phyloP scores from a whole-genome alignment of 2,329 filamentous ascomycete species.

The Verticillium longisporum region DNA sequence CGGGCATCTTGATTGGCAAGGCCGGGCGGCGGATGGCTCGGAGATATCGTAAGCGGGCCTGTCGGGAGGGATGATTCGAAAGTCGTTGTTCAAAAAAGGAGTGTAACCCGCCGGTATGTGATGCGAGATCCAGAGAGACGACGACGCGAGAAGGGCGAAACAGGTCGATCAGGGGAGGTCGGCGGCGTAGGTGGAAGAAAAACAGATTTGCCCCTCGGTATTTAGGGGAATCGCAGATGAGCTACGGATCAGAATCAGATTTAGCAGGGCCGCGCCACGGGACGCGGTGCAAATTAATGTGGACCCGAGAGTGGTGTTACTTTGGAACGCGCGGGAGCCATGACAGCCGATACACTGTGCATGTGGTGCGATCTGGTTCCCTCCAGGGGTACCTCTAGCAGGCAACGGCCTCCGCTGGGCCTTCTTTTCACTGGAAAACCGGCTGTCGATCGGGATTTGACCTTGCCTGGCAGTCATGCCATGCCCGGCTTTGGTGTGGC shows the following conservation, averaged over 20 bases:
- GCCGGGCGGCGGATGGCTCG: background rate
- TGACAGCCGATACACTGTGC: slow-evolving; percentile 9
- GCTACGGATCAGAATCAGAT: background rate
- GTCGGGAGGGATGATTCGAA: background rate
- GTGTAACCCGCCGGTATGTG: background rate
- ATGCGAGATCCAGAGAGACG: background rate
- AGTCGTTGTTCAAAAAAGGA: background rate
- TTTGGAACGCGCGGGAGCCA: slow-evolving; percentile 11
- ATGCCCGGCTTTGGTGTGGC: background rate
- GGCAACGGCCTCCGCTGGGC: background rate
- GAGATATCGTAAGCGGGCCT: background rate
- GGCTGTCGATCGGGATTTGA: background rate
- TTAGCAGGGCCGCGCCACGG: background rate
- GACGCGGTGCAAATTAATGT: background rate
- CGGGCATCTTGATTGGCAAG: slow-evolving; percentile 55
- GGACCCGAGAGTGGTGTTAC: slow-evolving; percentile 8
- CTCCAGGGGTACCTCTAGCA: background rate
- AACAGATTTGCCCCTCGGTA: background rate
- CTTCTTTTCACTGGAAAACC: background rate
- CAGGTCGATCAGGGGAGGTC: background rate
- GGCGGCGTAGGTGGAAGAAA: background rate
- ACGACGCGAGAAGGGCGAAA: background rate
- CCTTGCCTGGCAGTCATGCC: background rate
- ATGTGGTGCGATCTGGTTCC: background rate
- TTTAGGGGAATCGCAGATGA: background rate